Base-by-base conservation (phyloP, 805 yeast species). In the Spathaspora girioi region DNA sequence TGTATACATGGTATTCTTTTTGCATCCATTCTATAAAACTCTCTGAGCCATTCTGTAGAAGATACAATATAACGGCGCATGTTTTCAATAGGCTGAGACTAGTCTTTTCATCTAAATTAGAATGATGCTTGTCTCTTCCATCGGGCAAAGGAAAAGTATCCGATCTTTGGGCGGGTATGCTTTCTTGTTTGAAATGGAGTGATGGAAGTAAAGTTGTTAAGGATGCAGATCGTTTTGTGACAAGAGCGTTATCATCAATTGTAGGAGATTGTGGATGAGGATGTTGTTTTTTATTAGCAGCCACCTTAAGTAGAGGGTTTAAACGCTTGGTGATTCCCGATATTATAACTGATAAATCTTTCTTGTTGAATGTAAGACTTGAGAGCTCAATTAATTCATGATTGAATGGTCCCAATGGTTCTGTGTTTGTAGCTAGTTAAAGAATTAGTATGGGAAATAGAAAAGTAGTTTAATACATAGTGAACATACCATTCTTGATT, bases 391-490 rank as follows among this genome's bases (percentile, higher is more conserved):
- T 76, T 60, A 83, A 67, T 52, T 82, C 78, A 5, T 76, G 68
- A n/a, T 82, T 79, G 7, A 80, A 78, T 0, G 86, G 86, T 1
- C 87, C 84, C 57, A 75, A 68, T 1, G 75, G 69, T 52, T 81
- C 84, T 51, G 72, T 73, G 55, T 75, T 78, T 20, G 86, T 82
- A 8, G 84, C 82, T 62, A 47, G n/a, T 8, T 15, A 11, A 38
- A 38, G 9, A 27, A 41, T 43, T 12, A n/a, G 14, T 32, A 49
- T 42, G 41, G 19, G 50, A 38, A 38, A 7, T 17, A 15, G 38
- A 2, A 2, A 40, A 27, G 6, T 10, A 35, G 14, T 4, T 12
- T 4, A 18, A 5, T 40, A 17, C 11, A 29, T 40, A 17, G 29
- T 18, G 15, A 20, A 54, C 63, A 17, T 53, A 57, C 61, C 61